Evolutionary conservation across 208 protist species (phyloP), one percentile per base, ranked within the genome.

Genomic region (Vickermania spadyakhi): DNA sequence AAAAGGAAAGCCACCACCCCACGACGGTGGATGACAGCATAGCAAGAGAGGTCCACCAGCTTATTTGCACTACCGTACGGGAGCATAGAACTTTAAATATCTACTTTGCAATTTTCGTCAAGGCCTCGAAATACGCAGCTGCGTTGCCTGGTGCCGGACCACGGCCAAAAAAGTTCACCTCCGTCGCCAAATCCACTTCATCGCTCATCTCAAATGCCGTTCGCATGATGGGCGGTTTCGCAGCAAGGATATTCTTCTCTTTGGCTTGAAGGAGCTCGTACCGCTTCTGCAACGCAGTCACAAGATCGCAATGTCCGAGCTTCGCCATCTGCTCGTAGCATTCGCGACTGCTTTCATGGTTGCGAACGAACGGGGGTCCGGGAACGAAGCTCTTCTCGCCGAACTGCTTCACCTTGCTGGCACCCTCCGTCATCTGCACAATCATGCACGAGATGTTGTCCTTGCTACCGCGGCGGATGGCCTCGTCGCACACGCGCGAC

Each of bases 371-470:
- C 3, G 83, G 83, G 18, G 86, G 83, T 0, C 86, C 86, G 2
- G 86, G 83, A 21, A 94, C 75, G 56, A 91, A 91, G 60, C 73
- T 77, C 28, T 64, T 57, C 29, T 64, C 65, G 21, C 84, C 84
- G 13, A 81, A 87, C 3, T 31, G 29, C 30, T 67, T 62, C 11
- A 79, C 75, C 58, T 70, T 75, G 28, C 75, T 79, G n/a, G 79
- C 58, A 27, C 86, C 86, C 30, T 89, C 79, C 13, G 55, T 53
- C 0, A 94, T 64, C 54, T 80, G 73, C n/a, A 89, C 82, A 29
- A 96, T 64, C 64, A 93, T 74, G 64, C 86, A 93, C 13, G 81
- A 89, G 56, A 96, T 90, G 73, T 96, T 96, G 73, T 96, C 89
- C 62, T 93, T 93, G 70, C 84, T 93, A 64, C 89, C 89, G 51